These are phyloP conservation scores for Corrigiola litoralis DNA, from an alignment of 179 eudicot species.

Conservation along the genomic window DNA sequence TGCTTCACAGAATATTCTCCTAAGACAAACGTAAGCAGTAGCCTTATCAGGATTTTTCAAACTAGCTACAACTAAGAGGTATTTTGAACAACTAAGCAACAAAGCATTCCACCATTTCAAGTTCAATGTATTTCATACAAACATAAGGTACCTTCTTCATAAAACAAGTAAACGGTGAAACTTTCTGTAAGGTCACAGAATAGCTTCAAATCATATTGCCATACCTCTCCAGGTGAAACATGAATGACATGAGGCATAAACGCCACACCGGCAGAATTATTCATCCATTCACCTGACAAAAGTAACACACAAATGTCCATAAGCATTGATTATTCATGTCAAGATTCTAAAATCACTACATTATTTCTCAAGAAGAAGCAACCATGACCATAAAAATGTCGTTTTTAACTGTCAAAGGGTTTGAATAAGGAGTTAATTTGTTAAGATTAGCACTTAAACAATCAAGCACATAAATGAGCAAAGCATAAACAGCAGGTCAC, in stretches of 20 bases:
- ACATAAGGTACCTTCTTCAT: too few relatives aligned
- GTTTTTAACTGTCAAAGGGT: neutral
- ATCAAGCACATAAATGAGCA: neutral
- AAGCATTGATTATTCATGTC: neutral
- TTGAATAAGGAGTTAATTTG: neutral
- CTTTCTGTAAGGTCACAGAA: neutral
- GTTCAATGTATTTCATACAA: neutral
- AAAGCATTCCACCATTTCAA: neutral
- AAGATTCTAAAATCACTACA: neutral
- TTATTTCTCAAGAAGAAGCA: neutral
- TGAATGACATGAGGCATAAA: constrained; percentile 70
- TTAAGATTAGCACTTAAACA: neutral
- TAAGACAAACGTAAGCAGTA: too few relatives aligned
- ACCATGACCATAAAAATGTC: neutral
- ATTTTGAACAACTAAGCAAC: neutral
- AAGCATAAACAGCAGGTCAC: neutral
- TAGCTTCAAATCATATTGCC: neutral
- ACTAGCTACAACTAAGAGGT: neutral
- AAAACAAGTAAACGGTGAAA: too few relatives aligned
- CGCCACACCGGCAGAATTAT: constrained; percentile 65
- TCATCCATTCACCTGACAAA: constrained; percentile 80
- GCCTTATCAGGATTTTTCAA: neutral
- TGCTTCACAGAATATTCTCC: too few relatives aligned
- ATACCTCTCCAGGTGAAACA: constrained; percentile 72
- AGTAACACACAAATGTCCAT: neutral